phyloP scores from a whole-genome alignment of 164 flowering plant genomes.

The Chloranthus sessilifolius region DNA sequence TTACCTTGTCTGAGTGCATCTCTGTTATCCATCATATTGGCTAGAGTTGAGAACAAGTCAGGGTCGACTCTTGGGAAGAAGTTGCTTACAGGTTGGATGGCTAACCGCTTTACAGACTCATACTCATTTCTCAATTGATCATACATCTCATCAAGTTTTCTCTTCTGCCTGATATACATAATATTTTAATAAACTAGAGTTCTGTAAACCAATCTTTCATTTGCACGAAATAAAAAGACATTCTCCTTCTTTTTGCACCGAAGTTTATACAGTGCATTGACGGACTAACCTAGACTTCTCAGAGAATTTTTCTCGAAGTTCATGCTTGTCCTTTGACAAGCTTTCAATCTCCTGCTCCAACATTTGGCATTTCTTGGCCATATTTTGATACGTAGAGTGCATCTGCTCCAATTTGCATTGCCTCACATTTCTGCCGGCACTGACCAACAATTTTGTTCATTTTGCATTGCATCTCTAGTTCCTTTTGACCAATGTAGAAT shows the following conservation, averaged over 20 bases:
- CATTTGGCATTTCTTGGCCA: conserved; percentile 88
- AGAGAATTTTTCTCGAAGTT: conserved; percentile 90
- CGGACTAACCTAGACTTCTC: conserved; percentile 83
- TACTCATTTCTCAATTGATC: conserved; percentile 80
- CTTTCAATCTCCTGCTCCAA: conserved; percentile 84
- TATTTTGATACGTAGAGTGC: conserved; percentile 89
- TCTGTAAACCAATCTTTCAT: background rate
- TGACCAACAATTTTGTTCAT: conserved; percentile 81
- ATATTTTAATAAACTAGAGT: too few relatives aligned
- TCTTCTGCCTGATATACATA: conserved; percentile 63
- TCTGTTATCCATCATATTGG: conserved; percentile 62
- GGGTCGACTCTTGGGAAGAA: conserved; percentile 60
- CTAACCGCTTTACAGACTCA: conserved; percentile 70
- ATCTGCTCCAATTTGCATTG: conserved; percentile 89
- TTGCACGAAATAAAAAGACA: too few relatives aligned
- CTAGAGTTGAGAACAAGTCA: conserved; percentile 61
- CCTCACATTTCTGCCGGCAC: conserved; percentile 90
- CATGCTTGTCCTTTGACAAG: conserved; percentile 84
- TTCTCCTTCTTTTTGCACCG: too few relatives aligned
- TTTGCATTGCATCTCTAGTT: conserved; percentile 89
- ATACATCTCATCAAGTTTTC: conserved; percentile 96
- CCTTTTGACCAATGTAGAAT: conserved; percentile 92
- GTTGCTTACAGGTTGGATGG: conserved; percentile 68
- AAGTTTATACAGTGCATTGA: background rate
- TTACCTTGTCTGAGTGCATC: conserved; percentile 78